Conservation (phyloP, 306 rosid species). For the Malus domestica region DNA sequence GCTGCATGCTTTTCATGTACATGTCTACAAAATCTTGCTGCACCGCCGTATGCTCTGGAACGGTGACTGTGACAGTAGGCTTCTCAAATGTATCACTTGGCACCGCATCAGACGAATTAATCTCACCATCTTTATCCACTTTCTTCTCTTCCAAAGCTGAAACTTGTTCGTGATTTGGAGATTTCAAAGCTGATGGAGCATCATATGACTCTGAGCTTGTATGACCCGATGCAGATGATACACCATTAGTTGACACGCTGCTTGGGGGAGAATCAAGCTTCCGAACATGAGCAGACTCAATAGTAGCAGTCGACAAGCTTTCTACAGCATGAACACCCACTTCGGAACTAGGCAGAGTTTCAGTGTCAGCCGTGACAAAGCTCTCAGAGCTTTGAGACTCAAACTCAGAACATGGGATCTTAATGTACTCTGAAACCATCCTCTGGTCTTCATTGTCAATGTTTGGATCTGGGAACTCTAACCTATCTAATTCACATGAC, state of each 20-base stretch:
- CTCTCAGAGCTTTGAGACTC: constrained; percentile 62
- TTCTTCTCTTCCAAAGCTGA: constrained; percentile 31
- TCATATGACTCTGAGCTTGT: constrained; percentile 55
- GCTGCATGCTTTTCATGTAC: constrained; percentile 99
- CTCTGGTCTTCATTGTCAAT: constrained; percentile 69
- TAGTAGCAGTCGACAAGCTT: constrained; percentile 40
- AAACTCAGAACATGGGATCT: constrained; percentile 46
- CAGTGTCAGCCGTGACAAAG: constrained; percentile 42
- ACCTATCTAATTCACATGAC: constrained; percentile 60
- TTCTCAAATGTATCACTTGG: constrained; percentile 38
- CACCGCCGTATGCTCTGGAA: constrained; percentile 63
- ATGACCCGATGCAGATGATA: constrained; percentile 39
- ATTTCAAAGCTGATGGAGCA: constrained; percentile 27
- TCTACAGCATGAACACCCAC: constrained; percentile 44
- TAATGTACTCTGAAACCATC: constrained; percentile 83
- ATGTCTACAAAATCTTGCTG: constrained; percentile 95
- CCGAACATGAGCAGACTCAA: constrained; percentile 38
- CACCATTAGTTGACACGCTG: constrained; percentile 49
- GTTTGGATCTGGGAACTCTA: constrained; percentile 83
- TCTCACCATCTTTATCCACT: constrained; percentile 49
- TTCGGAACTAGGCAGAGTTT: constrained; percentile 32
- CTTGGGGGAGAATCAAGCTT: constrained; percentile 64
- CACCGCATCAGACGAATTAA: constrained; percentile 39
- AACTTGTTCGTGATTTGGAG: constrained; percentile 33
- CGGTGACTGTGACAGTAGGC: constrained; percentile 47